Conservation (phyloP, 768 basidiomycete species). For the Leccinum ochraceum region DNA sequence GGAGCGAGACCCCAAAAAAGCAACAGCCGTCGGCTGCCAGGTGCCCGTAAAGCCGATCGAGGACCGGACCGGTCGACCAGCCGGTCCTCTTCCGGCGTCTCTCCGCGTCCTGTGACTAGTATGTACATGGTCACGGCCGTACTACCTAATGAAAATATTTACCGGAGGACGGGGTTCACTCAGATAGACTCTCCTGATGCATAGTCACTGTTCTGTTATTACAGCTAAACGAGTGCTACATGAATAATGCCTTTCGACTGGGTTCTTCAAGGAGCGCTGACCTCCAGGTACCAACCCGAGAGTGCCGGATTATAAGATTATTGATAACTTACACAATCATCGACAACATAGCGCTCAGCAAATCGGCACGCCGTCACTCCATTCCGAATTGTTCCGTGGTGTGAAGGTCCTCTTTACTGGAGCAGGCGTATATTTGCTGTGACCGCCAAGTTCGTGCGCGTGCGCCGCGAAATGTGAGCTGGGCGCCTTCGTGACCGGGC, state of each 20-base stretch:
- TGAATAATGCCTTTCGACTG: neutral
- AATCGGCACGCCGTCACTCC: constrained; percentile 24
- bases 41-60: too few relatives aligned
- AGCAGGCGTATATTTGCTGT: constrained; percentile 15
- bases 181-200: constrained; percentile 19
- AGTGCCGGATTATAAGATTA: neutral
- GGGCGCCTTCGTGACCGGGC: constrained; percentile 33
- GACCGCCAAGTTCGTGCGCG: constrained; percentile 19
- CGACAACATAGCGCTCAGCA: constrained; percentile 3
- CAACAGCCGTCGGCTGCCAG: too few relatives aligned
- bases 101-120: too few relatives aligned
- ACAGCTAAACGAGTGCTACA: constrained; percentile 10
- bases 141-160: constrained; percentile 30
- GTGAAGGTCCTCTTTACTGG: constrained; percentile 10
- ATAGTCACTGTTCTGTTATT: constrained; percentile 12
- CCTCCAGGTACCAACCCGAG: constrained; percentile 18
- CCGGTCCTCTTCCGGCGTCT: constrained; percentile 27
- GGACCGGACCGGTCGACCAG: too few relatives aligned
- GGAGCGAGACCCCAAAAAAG: too few relatives aligned
- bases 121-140: too few relatives aligned
- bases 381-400: constrained; percentile 15
- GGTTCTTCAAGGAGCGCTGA: neutral
- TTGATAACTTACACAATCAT: neutral
- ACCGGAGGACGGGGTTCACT: constrained; percentile 38
- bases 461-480: constrained; percentile 30